Evolutionary conservation across 2,329 filamentous ascomycete species (phyloP), one percentile per base, ranked within the genome.

Genomic region (Alternaria rosae): DNA sequence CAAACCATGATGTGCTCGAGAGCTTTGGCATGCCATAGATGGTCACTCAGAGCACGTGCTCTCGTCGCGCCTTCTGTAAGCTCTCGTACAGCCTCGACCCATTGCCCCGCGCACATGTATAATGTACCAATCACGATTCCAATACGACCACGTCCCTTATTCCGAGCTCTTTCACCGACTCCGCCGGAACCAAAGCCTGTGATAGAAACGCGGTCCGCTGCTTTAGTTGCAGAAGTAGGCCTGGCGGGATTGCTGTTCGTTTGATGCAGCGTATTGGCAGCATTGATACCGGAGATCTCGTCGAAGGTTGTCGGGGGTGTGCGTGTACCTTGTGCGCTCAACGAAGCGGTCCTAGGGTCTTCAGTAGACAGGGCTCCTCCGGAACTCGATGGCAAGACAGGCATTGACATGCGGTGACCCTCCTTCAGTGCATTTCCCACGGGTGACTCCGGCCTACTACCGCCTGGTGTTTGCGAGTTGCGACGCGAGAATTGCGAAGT

Each of bases 1-100:
- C 91, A 93, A 25, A 97, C 85, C 48, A 95, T 82, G 62, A 97
- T 92, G 26, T 94, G 89, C 76, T 99, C 96, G 20, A 99, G 84
- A 1, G 93, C 94, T 80, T 98, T 98, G 17, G 92, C 95, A 80
- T 97, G 93, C 94, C 95, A 99, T n/a, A 98, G 79, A 79, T 97
- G 92, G 79, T 99, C 95, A 71, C 93, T 94, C 61, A 92, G 87
- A 38, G 88, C 89, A 70, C 92, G 91, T 15, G 93, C 91, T 69
- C 90, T 88, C 10, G 87, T 87, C 2, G 92, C 93, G 56, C 91
- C 92, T 62, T 97, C 94, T 10, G 88, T 84, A 21, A 97, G 86
- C 75, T 97, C 92, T 76, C 88, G 91, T 47, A 98, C 79, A 8
- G 94, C 94, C 80, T 98, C 94, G 50, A 85, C 87, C 93, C 95